Conservation (phyloP, 2,329 filamentous ascomycete genomes). For the Laburnicola sp. region DNA sequence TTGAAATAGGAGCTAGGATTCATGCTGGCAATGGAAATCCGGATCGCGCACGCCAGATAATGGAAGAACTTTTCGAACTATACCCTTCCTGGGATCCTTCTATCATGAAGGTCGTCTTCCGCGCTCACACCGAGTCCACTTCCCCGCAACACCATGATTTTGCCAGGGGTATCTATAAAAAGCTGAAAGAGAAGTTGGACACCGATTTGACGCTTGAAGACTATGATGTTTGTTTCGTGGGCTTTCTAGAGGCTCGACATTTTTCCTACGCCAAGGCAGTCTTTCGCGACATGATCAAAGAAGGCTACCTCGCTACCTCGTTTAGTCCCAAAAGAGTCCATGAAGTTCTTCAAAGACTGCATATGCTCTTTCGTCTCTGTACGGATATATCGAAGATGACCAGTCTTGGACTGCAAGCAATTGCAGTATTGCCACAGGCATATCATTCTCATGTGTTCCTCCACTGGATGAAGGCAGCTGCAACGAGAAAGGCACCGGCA, state of each 20-base stretch:
- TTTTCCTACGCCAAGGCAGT: slow-evolving; percentile 70
- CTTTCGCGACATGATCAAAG: slow-evolving; percentile 87
- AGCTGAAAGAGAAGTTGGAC: slow-evolving; percentile 64
- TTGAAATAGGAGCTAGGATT: slow-evolving; percentile 70
- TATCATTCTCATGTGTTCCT: slow-evolving; percentile 80
- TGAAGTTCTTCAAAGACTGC: slow-evolving; percentile 29
- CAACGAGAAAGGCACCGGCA: slow-evolving; percentile 63
- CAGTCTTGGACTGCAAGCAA: slow-evolving; percentile 41
- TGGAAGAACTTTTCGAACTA: slow-evolving; percentile 57
- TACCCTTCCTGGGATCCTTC: slow-evolving; percentile 55
- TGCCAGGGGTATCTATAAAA: slow-evolving; percentile 54
- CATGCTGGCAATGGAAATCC: slow-evolving; percentile 61
- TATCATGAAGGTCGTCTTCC: slow-evolving; percentile 69
- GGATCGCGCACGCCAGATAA: slow-evolving; percentile 61
- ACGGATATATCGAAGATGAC: slow-evolving; percentile 35
- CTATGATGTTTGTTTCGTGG: slow-evolving; percentile 73
- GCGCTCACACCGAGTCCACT: slow-evolving; percentile 62
- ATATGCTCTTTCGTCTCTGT: slow-evolving; percentile 34
- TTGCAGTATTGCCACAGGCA: slow-evolving; percentile 57
- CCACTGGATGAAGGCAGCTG: slow-evolving; percentile 84
- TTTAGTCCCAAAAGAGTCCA: slow-evolving; percentile 35
- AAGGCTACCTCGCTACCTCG: slow-evolving; percentile 47
- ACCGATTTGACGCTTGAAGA: slow-evolving; percentile 67
- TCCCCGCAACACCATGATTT: slow-evolving; percentile 49
- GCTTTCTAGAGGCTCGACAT: slow-evolving; percentile 68